Evolutionary conservation across 805 yeast genomes (phyloP), one percentile per base, ranked within the genome.

Genomic region (Pichia thaimueangensis): DNA sequence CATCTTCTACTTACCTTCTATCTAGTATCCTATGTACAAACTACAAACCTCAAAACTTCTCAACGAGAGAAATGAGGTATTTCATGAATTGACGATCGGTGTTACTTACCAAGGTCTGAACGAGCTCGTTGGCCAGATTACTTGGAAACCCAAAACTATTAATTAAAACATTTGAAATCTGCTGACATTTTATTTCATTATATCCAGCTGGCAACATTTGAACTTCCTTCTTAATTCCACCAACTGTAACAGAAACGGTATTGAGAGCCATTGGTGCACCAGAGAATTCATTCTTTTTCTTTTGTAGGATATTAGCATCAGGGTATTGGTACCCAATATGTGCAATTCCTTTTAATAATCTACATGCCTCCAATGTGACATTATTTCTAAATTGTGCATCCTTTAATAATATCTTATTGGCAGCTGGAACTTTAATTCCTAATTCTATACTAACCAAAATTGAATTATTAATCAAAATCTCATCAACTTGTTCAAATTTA

Each of bases 371-470:
- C 32, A 60, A 47, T 50, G 78, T 76, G 2, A 87, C 80, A 30
- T 85, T 71, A 45, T 80, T 71, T 54, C 91, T 73, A 50, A 74
- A 76, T 57, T 86, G 89, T 5, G 95, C 95, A 59, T 88, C 96
- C 49, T 78, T 76, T 37, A 80, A 65, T 55, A 82, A 76, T 4
- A 20, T 24, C 31, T 48, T 50, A 21, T 50, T 45, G 10, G 42
- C 38, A 29, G 70, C 73, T 25, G 73, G 73, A 28, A 80, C 74
- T 51, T 82, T 80, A 58, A 86, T 80, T n/a, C 95, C 86, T 37
- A 87, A 67, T 59, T 86, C 89, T 66, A 87, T 84, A 28, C 81
- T 70, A 42, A 86, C 64, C 38, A 81, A 73, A 4, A 88, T 73
- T 22, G 78, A 69, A 50, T 80, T 81, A 39, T 80, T 77, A 61